Percentiles rank a stretch among this genome's conserved stretches.
Evolutionary conservation across 768 basidiomycete species (phyloP).

Genomic region (Boletus insuetus): DNA sequence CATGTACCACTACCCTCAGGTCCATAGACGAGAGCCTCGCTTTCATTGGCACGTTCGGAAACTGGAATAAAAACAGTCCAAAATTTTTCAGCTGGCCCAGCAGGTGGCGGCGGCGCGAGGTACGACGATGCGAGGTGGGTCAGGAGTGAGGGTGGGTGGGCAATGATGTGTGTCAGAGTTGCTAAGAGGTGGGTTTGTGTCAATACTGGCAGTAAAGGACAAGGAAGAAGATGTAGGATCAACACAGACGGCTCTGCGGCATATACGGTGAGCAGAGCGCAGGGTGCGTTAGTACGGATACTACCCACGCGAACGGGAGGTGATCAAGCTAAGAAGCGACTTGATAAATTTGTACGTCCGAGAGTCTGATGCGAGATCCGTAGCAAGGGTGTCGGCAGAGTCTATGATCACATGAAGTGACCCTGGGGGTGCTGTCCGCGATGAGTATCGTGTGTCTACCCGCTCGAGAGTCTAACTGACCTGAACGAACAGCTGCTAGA

Average conservation of each 20-base stretch:
- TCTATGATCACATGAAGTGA: slow-evolving; percentile 69
- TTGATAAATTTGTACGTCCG: slow-evolving; percentile 52
- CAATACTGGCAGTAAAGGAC: slow-evolving; percentile 52
- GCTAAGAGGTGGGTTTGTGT: slow-evolving; percentile 63
- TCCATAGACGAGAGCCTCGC: slow-evolving; percentile 60
- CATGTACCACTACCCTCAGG: slow-evolving; percentile 46
- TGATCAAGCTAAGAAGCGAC: slow-evolving; percentile 44
- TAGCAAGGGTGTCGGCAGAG: slow-evolving; percentile 62
- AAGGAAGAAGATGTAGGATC: slow-evolving; percentile 54
- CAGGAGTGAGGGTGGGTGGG: slow-evolving; percentile 71
- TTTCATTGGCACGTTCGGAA: slow-evolving; percentile 58
- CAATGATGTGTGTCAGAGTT: slow-evolving; percentile 58
- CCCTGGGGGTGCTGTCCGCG: slow-evolving; percentile 37
- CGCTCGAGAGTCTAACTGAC: slow-evolving; percentile 15
- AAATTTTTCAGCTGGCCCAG: slow-evolving; percentile 64
- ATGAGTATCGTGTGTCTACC: slow-evolving; percentile 1
- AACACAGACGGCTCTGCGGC: slow-evolving; percentile 52
- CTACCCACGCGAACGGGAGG: slow-evolving; percentile 48
- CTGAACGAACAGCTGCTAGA: slow-evolving; percentile 40
- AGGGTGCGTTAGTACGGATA: neutral
- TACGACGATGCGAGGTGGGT: slow-evolving; percentile 67
- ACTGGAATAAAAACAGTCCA: slow-evolving; percentile 76
- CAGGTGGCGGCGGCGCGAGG: slow-evolving; percentile 67
- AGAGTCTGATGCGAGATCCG: slow-evolving; percentile 55
- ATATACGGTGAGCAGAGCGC: slow-evolving; percentile 8